These are phyloP conservation scores for Sutorius australiensis DNA, from an alignment of 768 basidiomycete species.

Conservation along the genomic window DNA sequence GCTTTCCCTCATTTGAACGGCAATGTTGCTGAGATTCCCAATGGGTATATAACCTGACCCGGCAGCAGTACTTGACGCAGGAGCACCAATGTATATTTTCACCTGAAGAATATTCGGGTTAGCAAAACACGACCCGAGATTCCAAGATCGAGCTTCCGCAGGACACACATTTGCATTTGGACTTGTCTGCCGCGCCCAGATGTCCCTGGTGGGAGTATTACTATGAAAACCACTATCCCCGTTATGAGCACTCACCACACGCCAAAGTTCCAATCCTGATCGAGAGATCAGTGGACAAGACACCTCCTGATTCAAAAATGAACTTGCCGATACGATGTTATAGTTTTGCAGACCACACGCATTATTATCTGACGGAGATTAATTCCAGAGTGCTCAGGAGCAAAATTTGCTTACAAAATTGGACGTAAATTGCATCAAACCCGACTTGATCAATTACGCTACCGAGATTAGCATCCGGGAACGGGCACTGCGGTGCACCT, in stretches of 20 bases:
- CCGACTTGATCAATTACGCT: constrained; percentile 54
- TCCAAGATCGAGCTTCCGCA: not conserved
- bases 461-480: constrained; percentile 60
- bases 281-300: not conserved
- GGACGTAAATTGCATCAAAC: constrained; percentile 75
- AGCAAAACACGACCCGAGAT: not conserved
- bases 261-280: constrained; percentile 46
- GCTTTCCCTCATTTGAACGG: constrained; percentile 33
- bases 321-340: constrained; percentile 48
- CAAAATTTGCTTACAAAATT: constrained; percentile 42
- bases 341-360: constrained; percentile 46
- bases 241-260: constrained; percentile 22
- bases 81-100: constrained; percentile 44
- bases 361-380: constrained; percentile 38
- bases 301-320: not conserved
- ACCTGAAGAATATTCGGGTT: constrained; percentile 16
- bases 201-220: constrained; percentile 36
- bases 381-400: not conserved
- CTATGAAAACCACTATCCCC: not conserved
- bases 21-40: constrained; percentile 31
- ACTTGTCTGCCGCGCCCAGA: constrained; percentile 40
- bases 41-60: constrained; percentile 38
- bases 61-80: constrained; percentile 39
- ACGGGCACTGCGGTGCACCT: constrained; percentile 50
- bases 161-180: constrained; percentile 38